Percentiles rank a stretch among this genome's conserved stretches.
These are phyloP conservation scores for Dactylella cylindrospora DNA, from an alignment of 2,329 filamentous ascomycete genomes.

Conservation along the genomic window DNA sequence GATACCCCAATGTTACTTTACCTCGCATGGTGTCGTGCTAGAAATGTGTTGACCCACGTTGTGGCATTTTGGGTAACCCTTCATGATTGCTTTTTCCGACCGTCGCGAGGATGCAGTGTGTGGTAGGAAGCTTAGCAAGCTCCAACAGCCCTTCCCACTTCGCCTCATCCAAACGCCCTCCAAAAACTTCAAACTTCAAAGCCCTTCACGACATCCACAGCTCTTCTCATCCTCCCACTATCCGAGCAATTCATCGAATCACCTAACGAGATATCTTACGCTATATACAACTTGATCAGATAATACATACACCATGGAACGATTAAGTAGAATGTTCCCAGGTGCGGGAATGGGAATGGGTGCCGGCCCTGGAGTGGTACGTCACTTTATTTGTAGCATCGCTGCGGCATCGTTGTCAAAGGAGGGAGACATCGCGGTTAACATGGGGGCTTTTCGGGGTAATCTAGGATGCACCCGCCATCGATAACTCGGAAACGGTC, in stretches of 20 bases:
- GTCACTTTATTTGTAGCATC: conserved; percentile 49
- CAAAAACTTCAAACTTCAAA: conserved; percentile 45
- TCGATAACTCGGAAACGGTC: conserved; percentile 98
- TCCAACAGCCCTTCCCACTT: conserved; percentile 9
- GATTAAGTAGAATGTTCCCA: conserved; percentile 84
- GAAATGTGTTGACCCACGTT: too few species aligned
- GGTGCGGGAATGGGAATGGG: conserved; percentile 64
- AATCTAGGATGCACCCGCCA: conserved; percentile 78
- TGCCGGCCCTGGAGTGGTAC: conserved; percentile 63
- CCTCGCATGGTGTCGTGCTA: too few species aligned
- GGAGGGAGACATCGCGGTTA: neutral
- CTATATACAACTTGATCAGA: too few species aligned
- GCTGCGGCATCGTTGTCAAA: conserved; percentile 1
- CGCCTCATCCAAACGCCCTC: neutral
- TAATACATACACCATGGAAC: conserved; percentile 68
- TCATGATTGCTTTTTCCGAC: too few species aligned
- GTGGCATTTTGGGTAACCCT: too few species aligned
- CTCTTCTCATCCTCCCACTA: conserved; percentile 18
- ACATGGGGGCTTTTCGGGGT: neutral
- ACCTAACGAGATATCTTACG: conserved; percentile 19
- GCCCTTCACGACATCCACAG: conserved; percentile 31
- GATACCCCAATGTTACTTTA: too few species aligned
- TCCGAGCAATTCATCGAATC: conserved; percentile 19
- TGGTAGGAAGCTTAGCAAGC: conserved; percentile 27
- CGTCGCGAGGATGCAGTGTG: too few species aligned